Evolutionary conservation across 1,139 yeast genomes (phyloP).

Genomic region (Kurtzmaniella quercitrusa): DNA sequence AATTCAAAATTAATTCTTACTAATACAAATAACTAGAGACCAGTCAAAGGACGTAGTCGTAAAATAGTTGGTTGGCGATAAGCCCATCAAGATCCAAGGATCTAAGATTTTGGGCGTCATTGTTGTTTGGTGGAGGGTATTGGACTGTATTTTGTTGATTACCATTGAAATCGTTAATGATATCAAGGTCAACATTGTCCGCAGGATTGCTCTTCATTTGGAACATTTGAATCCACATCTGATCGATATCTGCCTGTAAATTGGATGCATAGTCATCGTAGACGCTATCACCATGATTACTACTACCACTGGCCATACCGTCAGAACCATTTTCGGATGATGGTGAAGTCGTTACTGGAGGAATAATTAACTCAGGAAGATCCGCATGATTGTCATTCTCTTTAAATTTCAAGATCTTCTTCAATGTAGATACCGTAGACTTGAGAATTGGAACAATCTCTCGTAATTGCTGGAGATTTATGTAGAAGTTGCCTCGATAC

Average conservation of each 20-base stretch:
- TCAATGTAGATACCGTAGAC: conserved; percentile 7
- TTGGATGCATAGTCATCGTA: neutral
- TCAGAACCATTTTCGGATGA: neutral
- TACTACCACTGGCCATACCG: conserved; percentile 1
- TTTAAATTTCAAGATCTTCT: conserved; percentile 11
- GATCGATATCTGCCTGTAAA: conserved; percentile 20
- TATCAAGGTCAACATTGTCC: neutral
- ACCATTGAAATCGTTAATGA: neutral
- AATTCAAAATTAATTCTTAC: neutral
- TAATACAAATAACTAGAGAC: neutral
- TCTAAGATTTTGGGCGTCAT: neutral
- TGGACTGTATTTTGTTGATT: neutral
- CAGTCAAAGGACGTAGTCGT: conserved; percentile 1
- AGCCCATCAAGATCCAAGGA: neutral
- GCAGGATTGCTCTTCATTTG: conserved; percentile 20
- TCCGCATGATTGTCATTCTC: conserved; percentile 4
- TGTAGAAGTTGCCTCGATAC: conserved; percentile 9
- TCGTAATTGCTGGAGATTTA: conserved; percentile 15
- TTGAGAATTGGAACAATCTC: conserved; percentile 15
- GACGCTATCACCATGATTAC: conserved; percentile 10
- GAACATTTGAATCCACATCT: conserved; percentile 27
- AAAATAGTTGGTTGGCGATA: neutral
- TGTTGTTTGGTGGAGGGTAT: neutral
- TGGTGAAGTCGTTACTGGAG: conserved; percentile 4
- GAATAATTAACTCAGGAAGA: conserved; percentile 4